These are phyloP conservation scores for Allium sativum DNA, from an alignment of 106 monocot species.

Conservation along the genomic window DNA sequence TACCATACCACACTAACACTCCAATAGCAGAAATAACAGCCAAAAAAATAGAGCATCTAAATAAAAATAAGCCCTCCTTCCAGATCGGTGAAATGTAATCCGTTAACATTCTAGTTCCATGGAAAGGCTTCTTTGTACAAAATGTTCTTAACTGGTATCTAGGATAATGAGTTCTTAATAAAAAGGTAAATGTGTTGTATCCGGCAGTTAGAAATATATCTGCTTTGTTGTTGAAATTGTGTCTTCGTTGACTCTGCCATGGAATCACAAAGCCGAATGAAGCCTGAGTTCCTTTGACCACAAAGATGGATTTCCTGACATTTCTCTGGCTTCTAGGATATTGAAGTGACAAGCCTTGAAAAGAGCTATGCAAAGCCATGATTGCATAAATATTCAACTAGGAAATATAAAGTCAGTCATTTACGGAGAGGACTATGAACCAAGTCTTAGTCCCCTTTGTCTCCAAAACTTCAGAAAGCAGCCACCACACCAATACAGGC, in stretches of 20 bases:
- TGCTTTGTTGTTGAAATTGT: background rate
- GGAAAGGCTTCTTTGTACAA: conserved; percentile 35
- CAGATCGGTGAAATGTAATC: conserved; percentile 42
- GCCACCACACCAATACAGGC: background rate
- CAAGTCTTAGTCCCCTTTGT: conserved; percentile 41
- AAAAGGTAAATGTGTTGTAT: conserved; percentile 8
- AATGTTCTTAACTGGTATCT: conserved; percentile 24
- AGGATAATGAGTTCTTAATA: conserved; percentile 9
- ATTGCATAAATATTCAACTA: conserved; percentile 25
- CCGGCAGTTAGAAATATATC: conserved; percentile 4
- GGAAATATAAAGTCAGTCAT: conserved; percentile 13
- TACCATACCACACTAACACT: conserved; percentile 74
- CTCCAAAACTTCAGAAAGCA: conserved; percentile 1
- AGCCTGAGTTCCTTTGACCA: conserved; percentile 10
- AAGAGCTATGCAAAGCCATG: conserved; percentile 18
- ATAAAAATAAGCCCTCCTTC: conserved; percentile 66
- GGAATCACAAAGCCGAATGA: conserved; percentile 12
- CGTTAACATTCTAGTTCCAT: conserved; percentile 26
- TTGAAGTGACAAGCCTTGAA: conserved; percentile 37
- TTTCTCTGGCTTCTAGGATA: conserved; percentile 11
- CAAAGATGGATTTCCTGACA: conserved; percentile 3
- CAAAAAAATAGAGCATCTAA: conserved; percentile 70
- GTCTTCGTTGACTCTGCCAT: conserved; percentile 11
- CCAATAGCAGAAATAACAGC: conserved; percentile 64
- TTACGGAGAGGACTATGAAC: conserved; percentile 52